phyloP scores from a whole-genome alignment of 1,284 basidiomycete genomes.

The Trametes hirsuta region DNA sequence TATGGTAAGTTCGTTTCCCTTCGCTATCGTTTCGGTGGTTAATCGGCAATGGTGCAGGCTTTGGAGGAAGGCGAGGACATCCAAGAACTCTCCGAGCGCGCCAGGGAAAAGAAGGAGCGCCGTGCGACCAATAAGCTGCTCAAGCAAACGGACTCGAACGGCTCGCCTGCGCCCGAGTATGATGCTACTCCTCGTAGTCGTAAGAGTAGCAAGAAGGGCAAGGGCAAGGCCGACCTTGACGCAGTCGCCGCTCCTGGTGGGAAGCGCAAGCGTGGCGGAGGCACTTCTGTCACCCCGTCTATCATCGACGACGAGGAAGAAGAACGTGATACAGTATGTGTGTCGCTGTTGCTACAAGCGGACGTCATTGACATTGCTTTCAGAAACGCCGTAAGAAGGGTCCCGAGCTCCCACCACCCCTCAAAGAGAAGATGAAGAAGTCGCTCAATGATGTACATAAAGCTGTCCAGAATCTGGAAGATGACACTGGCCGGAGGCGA shows the following conservation, averaged over 20 bases:
- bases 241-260: constrained; percentile 46
- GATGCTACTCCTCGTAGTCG: constrained; percentile 52
- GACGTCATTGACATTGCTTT: neutral
- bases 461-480: constrained; percentile 78
- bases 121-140: constrained; percentile 41
- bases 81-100: constrained; percentile 69
- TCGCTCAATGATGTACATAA: constrained; percentile 82
- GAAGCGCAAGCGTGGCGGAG: constrained; percentile 70
- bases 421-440: constrained; percentile 82
- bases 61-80: constrained; percentile 89
- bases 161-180: constrained; percentile 65
- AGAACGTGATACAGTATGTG: constrained; percentile 63
- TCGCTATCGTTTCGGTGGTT: neutral
- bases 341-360: neutral
- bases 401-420: constrained; percentile 53
- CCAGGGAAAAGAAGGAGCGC: constrained; percentile 65
- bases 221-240: constrained; percentile 54
- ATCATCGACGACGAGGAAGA: constrained; percentile 73
- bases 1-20: constrained; percentile 49
- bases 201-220: constrained; percentile 65
- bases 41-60: constrained; percentile 48
- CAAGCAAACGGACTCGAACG: constrained; percentile 43
- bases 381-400: constrained; percentile 83
- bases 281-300: constrained; percentile 76
- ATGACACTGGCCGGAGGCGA: constrained; percentile 74